Evolutionary conservation across 306 rosid genomes (phyloP).

Genomic region (Malus sieversii): DNA sequence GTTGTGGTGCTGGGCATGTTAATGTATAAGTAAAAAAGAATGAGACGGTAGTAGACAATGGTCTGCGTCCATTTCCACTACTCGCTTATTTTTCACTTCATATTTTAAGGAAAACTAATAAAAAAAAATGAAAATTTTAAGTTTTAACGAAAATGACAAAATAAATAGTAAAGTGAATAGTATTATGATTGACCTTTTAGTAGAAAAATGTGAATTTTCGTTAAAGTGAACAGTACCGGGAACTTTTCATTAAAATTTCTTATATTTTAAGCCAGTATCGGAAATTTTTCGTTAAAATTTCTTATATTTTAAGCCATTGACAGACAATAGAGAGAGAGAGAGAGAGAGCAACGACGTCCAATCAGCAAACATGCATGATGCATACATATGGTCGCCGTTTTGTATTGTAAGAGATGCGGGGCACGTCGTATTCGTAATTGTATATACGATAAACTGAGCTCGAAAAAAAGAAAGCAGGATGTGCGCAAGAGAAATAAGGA

Average conservation of each 20-base stretch:
- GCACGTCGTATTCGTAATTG: slow-evolving; percentile 5
- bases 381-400: not conserved
- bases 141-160: too few species aligned
- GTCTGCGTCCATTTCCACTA: not conserved
- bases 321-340: not conserved
- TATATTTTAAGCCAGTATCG: not conserved
- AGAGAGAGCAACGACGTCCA: not conserved
- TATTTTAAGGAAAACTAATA: too few species aligned
- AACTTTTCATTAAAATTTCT: too few species aligned
- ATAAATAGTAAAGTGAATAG: too few species aligned
- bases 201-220: too few species aligned
- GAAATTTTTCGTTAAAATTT: too few species aligned
- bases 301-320: not conserved
- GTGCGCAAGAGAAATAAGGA: too few species aligned
- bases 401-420: not conserved
- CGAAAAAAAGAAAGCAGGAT: too few species aligned
- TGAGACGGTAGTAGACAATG: not conserved
- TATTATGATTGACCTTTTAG: too few species aligned
- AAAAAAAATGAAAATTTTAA: too few species aligned
- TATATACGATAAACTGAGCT: not conserved
- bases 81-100: too few species aligned
- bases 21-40: not conserved
- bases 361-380: not conserved
- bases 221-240: too few species aligned
- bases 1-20: not conserved